Evolutionary conservation across 2,329 filamentous ascomycete species (phyloP).

Genomic region (Penicillium fuscoglaucum): DNA sequence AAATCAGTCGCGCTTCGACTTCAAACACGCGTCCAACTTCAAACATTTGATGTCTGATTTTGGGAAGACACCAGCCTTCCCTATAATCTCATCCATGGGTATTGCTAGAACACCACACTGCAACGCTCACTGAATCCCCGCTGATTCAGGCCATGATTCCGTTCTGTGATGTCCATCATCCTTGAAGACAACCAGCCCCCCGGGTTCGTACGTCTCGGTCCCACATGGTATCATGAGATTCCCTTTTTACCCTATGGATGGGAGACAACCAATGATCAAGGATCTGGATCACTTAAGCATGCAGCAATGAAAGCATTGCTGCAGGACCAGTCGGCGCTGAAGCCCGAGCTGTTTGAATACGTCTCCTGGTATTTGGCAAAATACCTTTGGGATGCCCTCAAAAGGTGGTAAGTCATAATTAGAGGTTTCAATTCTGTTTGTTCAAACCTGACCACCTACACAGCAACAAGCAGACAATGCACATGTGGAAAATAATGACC

Average conservation of each 20-base stretch:
- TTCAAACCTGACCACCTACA: not conserved
- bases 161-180: conserved; percentile 9
- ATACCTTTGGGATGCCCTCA: conserved; percentile 42
- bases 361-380: conserved; percentile 44
- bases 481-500: conserved; percentile 48
- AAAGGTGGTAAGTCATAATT: conserved; percentile 33
- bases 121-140: not conserved
- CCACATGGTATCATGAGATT: conserved; percentile 42
- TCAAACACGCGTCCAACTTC: not conserved
- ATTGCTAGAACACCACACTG: not conserved
- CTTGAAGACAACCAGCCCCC: conserved; percentile 14
- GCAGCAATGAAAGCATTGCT: conserved; percentile 35
- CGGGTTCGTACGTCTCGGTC: conserved; percentile 21
- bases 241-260: conserved; percentile 36
- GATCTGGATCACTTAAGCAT: conserved; percentile 38
- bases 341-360: conserved; percentile 35
- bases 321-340: conserved; percentile 41
- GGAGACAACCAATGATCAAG: conserved; percentile 26
- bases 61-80: not conserved
- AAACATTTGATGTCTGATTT: not conserved
- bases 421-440: not conserved
- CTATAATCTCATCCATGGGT: not conserved
- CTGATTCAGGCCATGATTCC: not conserved
- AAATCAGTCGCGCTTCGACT: not conserved
- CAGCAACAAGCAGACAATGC: conserved; percentile 40